A percentile compares a stretch with the other conserved stretches of the same genome.
phyloP scores from a whole-genome alignment of 2,329 filamentous ascomycete species.

The Clathrospora elynae region DNA sequence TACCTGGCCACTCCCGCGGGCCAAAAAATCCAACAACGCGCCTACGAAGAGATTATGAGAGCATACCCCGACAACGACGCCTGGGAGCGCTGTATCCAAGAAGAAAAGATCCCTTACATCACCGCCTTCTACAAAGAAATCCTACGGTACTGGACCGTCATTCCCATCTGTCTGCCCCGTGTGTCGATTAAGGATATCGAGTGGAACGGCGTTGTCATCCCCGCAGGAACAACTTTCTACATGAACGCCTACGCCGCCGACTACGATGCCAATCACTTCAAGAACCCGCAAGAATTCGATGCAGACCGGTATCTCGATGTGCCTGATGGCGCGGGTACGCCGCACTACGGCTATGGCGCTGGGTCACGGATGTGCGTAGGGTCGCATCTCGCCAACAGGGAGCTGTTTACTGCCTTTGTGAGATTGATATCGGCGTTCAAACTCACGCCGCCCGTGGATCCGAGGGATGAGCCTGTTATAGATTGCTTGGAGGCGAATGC shows the following conservation, averaged over 20 bases:
- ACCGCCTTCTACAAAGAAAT: constrained; percentile 80
- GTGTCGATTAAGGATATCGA: constrained; percentile 73
- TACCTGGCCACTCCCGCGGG: constrained; percentile 72
- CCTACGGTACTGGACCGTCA: constrained; percentile 77
- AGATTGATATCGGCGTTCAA: constrained; percentile 56
- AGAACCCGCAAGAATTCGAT: constrained; percentile 65
- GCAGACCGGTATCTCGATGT: constrained; percentile 70
- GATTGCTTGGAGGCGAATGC: constrained; percentile 54
- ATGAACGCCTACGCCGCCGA: constrained; percentile 77
- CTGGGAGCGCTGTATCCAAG: constrained; percentile 73
- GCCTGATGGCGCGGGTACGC: constrained; percentile 53
- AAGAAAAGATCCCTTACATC: constrained; percentile 78
- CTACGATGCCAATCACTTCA: constrained; percentile 72
- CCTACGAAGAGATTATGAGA: constrained; percentile 71
- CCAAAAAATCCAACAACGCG: constrained; percentile 71
- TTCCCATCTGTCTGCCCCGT: constrained; percentile 77
- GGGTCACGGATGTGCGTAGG: constrained; percentile 55
- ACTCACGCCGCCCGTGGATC: constrained; percentile 50
- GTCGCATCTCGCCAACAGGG: constrained; percentile 51
- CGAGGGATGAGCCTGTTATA: constrained; percentile 50
- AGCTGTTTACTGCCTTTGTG: constrained; percentile 55
- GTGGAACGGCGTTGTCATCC: constrained; percentile 70
- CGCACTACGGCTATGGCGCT: constrained; percentile 57
- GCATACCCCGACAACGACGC: constrained; percentile 75
- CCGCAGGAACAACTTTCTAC: constrained; percentile 78